Conservation (phyloP, 768 basidiomycete species). For the Lactarius pseudohatsudake region DNA sequence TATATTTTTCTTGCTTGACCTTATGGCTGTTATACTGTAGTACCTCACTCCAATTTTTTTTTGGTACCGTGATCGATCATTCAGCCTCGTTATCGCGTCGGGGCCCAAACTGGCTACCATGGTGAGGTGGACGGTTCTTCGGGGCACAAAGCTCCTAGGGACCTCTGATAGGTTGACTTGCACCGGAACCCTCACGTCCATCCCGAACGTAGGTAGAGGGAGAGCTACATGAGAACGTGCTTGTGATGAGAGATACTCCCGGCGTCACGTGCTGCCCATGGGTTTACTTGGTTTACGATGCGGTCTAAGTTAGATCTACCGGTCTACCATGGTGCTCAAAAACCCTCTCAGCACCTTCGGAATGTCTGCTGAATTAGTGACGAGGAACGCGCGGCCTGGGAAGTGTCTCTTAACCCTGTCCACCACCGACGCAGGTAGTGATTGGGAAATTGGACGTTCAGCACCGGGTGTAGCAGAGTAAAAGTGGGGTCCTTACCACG, state of each 20-base stretch:
- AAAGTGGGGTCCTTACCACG: conserved; percentile 50
- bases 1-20: conserved; percentile 3
- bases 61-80: not conserved
- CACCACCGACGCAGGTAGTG: not conserved
- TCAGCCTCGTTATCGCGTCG: not conserved
- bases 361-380: conserved; percentile 61
- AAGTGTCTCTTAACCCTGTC: conserved; percentile 59
- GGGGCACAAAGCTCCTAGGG: no score
- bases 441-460: conserved; percentile 41
- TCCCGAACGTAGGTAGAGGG: no score
- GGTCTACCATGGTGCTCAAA: conserved; percentile 39
- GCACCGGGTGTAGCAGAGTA: not conserved
- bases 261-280: no score
- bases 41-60: not conserved
- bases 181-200: no score
- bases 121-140: no score
- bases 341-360: conserved; percentile 61
- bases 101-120: no score
- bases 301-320: not conserved
- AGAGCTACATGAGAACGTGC: no score
- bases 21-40: not conserved
- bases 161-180: no score
- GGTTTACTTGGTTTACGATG: not conserved
- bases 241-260: no score
- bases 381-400: conserved; percentile 59